Conservation (phyloP, 768 basidiomycete species). For the Amanita rimosa region DNA sequence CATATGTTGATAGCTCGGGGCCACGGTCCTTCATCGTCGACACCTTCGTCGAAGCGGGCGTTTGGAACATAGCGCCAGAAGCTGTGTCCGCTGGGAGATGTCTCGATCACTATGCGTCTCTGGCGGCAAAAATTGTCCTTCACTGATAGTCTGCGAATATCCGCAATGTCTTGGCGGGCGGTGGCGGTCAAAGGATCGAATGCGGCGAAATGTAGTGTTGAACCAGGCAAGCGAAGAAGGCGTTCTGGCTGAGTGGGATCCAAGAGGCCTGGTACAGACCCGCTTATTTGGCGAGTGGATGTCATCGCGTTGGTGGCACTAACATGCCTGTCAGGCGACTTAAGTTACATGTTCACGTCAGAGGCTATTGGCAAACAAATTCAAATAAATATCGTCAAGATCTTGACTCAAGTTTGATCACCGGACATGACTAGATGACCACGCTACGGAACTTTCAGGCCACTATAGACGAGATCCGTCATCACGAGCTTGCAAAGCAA, state of each 20-base stretch:
- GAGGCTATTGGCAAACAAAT: background rate
- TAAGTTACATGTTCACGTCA: background rate
- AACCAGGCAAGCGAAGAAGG: conserved; percentile 46
- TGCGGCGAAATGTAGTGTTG: conserved; percentile 60
- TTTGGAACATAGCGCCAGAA: conserved; percentile 74
- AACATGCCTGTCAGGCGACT: too few species aligned
- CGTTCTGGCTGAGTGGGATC: conserved; percentile 53
- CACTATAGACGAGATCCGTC: conserved; percentile 70
- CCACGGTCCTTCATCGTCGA: conserved; percentile 58
- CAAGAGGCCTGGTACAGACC: conserved; percentile 49
- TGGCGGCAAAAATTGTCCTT: conserved; percentile 40
- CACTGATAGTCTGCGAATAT: conserved; percentile 28
- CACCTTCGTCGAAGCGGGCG: conserved; percentile 45
- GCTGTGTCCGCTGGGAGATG: conserved; percentile 36
- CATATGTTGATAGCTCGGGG: conserved; percentile 57
- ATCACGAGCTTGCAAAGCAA: conserved; percentile 56
- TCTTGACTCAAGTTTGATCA: too few species aligned
- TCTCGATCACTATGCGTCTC: conserved; percentile 70
- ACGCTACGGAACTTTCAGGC: conserved; percentile 53
- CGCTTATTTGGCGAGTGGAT: conserved; percentile 17
- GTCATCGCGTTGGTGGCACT: background rate
- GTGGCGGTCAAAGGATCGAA: conserved; percentile 61
- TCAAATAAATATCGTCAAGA: background rate
- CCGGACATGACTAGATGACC: conserved; percentile 39
- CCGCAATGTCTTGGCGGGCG: conserved; percentile 20